Evolutionary conservation across 495 filamentous ascomycete species (phyloP).

Genomic region (Talaromyces trachyspermus): DNA sequence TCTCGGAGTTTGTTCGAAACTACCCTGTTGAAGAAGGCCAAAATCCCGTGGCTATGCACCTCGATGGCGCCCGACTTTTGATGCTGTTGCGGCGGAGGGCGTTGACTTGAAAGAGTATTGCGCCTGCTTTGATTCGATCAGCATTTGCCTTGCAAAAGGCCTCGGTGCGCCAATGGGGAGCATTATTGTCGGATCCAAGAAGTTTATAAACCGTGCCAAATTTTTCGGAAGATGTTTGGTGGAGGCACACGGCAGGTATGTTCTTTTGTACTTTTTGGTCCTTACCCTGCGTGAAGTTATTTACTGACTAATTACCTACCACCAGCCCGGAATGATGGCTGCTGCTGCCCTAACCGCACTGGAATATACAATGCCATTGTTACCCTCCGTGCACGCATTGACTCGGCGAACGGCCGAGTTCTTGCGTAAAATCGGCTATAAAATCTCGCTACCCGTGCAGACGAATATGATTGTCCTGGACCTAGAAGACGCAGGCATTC

Average conservation of each 20-base stretch:
- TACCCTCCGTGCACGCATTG: constrained; percentile 11
- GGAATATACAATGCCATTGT: constrained; percentile 29
- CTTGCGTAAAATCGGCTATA: constrained; percentile 39
- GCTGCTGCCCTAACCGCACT: constrained; percentile 20
- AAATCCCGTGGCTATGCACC: constrained; percentile 50
- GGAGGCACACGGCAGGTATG: constrained; percentile 59
- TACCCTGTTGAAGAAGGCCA: constrained; percentile 21
- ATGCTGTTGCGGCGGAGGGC: constrained; percentile 45
- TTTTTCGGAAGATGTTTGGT: constrained; percentile 66
- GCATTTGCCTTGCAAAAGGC: constrained; percentile 69
- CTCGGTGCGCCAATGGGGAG: constrained; percentile 71
- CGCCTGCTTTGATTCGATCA: constrained; percentile 58
- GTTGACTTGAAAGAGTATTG: constrained; percentile 54
- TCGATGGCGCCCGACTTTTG: constrained; percentile 72
- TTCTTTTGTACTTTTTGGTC: neutral
- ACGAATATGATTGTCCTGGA: constrained; percentile 83
- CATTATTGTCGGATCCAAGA: constrained; percentile 51
- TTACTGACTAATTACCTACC: neutral
- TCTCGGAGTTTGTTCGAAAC: constrained; percentile 52
- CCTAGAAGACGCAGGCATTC: constrained; percentile 43
- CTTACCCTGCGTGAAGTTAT: neutral
- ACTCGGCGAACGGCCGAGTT: constrained; percentile 8
- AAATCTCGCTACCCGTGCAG: constrained; percentile 52
- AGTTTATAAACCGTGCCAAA: constrained; percentile 51
- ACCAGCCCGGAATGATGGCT: constrained; percentile 25